Evolutionary conservation across 805 yeast species (phyloP).

Genomic region (Kodamaea lidongshanica): DNA sequence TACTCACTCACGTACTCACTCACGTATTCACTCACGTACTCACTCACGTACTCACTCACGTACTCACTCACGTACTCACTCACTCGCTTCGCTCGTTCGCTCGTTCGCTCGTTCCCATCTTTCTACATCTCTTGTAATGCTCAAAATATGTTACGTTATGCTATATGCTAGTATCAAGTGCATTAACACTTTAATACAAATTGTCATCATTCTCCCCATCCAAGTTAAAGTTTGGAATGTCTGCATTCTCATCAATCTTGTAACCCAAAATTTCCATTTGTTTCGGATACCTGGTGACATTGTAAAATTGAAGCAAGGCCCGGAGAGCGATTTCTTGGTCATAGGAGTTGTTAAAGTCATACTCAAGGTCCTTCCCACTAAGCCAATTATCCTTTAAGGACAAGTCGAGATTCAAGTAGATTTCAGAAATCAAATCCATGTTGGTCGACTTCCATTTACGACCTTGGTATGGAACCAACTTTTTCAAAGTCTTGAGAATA

Average conservation of each 20-base stretch:
- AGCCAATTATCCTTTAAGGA: slow-evolving; percentile 83
- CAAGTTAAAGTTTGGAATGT: slow-evolving; percentile 16
- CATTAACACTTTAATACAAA: no score
- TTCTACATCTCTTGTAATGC: no score
- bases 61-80: no score
- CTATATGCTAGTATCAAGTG: slow-evolving; percentile 1
- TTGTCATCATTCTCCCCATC: slow-evolving; percentile 14
- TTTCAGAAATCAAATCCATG: slow-evolving; percentile 88
- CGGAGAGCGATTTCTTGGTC: slow-evolving; percentile 83
- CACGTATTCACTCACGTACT: no score
- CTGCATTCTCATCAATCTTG: slow-evolving; percentile 24
- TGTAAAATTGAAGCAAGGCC: slow-evolving; percentile 71
- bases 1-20: no score
- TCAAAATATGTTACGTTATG: not conserved
- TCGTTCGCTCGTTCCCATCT: no score
- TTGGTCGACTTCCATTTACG: slow-evolving; percentile 89
- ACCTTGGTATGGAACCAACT: slow-evolving; percentile 83
- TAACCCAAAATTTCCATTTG: slow-evolving; percentile 57
- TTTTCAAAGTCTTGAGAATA: slow-evolving; percentile 65
- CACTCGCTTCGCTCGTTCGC: no score
- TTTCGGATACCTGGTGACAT: slow-evolving; percentile 49
- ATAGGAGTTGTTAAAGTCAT: slow-evolving; percentile 67
- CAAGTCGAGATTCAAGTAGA: slow-evolving; percentile 68
- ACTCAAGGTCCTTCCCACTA: slow-evolving; percentile 70
- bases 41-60: no score